Base-by-base conservation (phyloP, 2,329 filamentous ascomycete species). In the Colletotrichum sp. region DNA sequence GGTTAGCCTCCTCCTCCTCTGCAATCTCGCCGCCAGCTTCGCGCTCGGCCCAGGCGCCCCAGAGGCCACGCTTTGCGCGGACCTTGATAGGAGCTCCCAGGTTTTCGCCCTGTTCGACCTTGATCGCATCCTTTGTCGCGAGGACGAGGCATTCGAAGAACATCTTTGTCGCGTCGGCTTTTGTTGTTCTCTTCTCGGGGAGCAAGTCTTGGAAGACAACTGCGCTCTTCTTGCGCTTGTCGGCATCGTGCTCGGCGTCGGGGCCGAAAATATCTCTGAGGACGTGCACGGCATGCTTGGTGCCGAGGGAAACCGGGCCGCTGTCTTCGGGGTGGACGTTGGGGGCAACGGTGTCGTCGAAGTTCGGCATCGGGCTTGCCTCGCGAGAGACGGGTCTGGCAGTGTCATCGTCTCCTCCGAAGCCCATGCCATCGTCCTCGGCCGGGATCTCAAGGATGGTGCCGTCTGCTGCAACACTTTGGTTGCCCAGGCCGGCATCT, bases 71-170 rank as follows among this genome's bases (percentile, higher is more conserved):
- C 91, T 99, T 99, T 75, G 94, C 96, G 79, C 95, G 90, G 75
- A 99, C 94, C 75, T 93, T 90, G 81, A 99, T 95, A 16, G 94
- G 91, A 4, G 93, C 94, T 66, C 96, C 96, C 30, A 99, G 90
- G 49, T 90, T 91, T 77, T 93, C 88, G 65, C 91, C 91, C 85
- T 99, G 97, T 83, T 99, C 96, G 30, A 99, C 95, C 86, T 98
- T 98, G 86, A 99, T 95, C 32, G 97, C 97, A 83, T 99, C 97
- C 87, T 99, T 99, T 57, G 97, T 99, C 7, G 96, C 97, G 63
- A 99, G 90, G 5, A 99, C 97, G 28, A 99, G 89, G 71, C 97
- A 94, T 86, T 99, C 97, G 81, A 99, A 99, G 88, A 99, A 99
- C 96, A 99, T 98, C 90, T 98, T 98, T 59, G 97, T 99, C 1